Evolutionary conservation across 148 eudicot species (phyloP), one percentile per base, ranked within the genome.

Genomic region (Dianthus caryophyllus): DNA sequence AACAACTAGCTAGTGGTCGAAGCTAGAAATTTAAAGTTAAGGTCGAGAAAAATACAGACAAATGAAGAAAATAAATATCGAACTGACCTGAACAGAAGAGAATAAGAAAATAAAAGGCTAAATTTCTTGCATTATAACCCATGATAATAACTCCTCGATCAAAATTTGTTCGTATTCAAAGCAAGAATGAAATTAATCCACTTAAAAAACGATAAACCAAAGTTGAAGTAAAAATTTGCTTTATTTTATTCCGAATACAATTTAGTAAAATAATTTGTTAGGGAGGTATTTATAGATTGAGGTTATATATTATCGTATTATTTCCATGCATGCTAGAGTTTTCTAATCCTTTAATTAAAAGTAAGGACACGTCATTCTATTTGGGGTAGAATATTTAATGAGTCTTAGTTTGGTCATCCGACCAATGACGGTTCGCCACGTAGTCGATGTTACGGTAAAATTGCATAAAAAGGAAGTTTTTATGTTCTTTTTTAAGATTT

Each of bases 391-490:
- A 2, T 51, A 0, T 6, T 3, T 51, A 1, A 1, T 51, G 0
- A 18, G 20, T 11, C 12, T 26, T n/a, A n/a, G 30, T 54, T 54
- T 59, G 57, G 66, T 53, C 6, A 6, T n/a, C 0, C 5, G 17
- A 4, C 79, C 81, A 77, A 68, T 71, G 16, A 36, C 8, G 12
- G 0, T 9, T 44, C 33, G 74, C 54, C 79, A 73, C 73, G 71
- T 54, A 54, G 17, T 71, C 9, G 21, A 33, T 2, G 1, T 22
- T 21, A 46, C 61, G 62, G 52, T 12, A 43, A 2, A 13, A 56
- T 48, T 48, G 5, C 38, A 33, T 33, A 3, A 33, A 3, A 33
- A 33, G 7, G 7, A 33, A 33, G 38, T 33, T n/a, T n/a, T n/a
- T n/a, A n/a, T n/a, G n/a, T n/a, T n/a, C n/a, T n/a, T n/a, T n/a